Conservation (phyloP, 176 grass and related monocot species). For the Rhynchospora pubera region DNA sequence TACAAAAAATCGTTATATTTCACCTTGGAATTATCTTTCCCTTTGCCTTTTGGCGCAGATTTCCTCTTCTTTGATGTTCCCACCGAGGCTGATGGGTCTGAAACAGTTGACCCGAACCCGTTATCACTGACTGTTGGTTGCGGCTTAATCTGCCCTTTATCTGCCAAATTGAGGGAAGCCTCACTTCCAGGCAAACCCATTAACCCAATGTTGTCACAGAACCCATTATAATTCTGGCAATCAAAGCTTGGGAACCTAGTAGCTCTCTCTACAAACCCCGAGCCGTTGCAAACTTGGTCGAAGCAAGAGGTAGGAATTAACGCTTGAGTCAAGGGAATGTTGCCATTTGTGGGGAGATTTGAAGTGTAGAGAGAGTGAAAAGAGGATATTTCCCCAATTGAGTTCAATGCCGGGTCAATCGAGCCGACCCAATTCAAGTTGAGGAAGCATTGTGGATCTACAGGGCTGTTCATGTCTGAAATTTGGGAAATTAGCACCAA, state of each 20-base stretch:
- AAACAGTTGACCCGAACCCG: conserved; percentile 65
- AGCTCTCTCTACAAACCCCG: conserved; percentile 56
- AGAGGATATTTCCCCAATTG: conserved; percentile 11
- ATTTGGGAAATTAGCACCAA: conserved; percentile 11
- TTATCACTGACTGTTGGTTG: conserved; percentile 25
- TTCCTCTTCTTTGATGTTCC: conserved; percentile 86
- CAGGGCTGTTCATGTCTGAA: conserved; percentile 22
- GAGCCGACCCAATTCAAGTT: conserved; percentile 27
- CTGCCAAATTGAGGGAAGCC: neutral
- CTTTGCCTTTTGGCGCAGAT: conserved; percentile 51
- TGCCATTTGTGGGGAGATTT: neutral
- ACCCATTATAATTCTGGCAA: conserved; percentile 33
- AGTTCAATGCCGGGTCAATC: conserved; percentile 13
- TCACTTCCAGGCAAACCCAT: conserved; percentile 30
- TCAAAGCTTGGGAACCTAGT: conserved; percentile 63
- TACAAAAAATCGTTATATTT: conserved; percentile 26
- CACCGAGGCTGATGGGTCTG: conserved; percentile 39
- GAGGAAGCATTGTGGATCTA: conserved; percentile 20
- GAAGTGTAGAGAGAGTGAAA: conserved; percentile 18
- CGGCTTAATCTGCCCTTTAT: conserved; percentile 10
- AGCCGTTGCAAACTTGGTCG: conserved; percentile 45
- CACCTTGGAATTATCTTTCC: conserved; percentile 48
- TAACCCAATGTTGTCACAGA: conserved; percentile 26
- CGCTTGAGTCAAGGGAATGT: neutral
- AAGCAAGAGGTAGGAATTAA: conserved; percentile 23